phyloP scores from a whole-genome alignment of 345 rosid species.

The Rhodamnia argentea region DNA sequence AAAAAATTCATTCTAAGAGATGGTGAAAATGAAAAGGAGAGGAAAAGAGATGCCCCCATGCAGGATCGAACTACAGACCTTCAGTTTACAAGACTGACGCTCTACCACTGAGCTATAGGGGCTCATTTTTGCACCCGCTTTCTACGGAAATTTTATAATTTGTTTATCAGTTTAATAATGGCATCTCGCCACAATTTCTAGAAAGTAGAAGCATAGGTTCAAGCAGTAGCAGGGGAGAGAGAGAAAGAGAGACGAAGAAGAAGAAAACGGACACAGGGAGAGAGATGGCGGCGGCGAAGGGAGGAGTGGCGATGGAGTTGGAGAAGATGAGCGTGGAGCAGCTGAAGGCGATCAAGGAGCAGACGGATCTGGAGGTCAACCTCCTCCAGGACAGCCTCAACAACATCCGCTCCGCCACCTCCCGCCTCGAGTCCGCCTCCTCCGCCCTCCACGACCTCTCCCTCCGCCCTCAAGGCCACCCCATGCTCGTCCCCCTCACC shows the following conservation, averaged over 20 bases:
- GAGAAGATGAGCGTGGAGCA: conserved; percentile 88
- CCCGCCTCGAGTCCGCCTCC: conserved; percentile 71
- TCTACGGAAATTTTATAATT: not conserved
- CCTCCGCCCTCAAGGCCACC: conserved; percentile 64
- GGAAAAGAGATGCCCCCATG: conserved; percentile 34
- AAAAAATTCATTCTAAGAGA: not conserved
- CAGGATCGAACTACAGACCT: conserved; percentile 83
- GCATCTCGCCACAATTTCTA: not conserved
- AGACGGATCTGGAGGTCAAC: conserved; percentile 83
- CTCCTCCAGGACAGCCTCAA: conserved; percentile 90
- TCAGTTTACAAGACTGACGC: conserved; percentile 84
- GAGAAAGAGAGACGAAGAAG: not conserved
- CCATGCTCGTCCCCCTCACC: conserved; percentile 87
- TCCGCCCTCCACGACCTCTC: conserved; percentile 80
- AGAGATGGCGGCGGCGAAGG: conserved; percentile 23
- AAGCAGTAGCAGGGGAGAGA: not conserved
- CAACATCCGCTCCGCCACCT: conserved; percentile 90
- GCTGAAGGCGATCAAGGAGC: conserved; percentile 80
- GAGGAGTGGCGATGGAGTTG: conserved; percentile 33
- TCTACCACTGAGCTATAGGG: conserved; percentile 91
- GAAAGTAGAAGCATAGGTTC: not conserved
- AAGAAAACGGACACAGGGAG: not conserved
- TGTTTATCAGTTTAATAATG: not conserved
- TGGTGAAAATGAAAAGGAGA: not conserved
- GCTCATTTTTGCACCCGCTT: not conserved